These are phyloP conservation scores for Nepenthes gracilis DNA, from an alignment of 148 eudicot genomes.

Conservation along the genomic window DNA sequence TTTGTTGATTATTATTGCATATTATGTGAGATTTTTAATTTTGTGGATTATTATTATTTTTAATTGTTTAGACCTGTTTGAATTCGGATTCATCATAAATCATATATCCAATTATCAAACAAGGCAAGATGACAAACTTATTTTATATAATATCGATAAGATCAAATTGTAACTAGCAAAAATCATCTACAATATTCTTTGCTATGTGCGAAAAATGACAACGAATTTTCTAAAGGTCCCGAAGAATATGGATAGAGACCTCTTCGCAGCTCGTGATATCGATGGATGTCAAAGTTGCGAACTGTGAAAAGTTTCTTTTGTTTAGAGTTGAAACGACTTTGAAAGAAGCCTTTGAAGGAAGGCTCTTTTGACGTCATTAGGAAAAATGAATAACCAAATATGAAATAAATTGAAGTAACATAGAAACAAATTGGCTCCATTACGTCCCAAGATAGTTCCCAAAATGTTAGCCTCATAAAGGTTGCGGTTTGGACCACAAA, in stretches of 20 bases:
- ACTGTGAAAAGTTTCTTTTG: conserved; percentile 45
- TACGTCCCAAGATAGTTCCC: conserved; percentile 97
- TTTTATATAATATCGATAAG: too few relatives aligned
- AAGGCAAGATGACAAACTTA: too few relatives aligned
- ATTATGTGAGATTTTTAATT: too few relatives aligned
- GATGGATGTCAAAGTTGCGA: conserved; percentile 36
- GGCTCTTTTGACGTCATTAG: conserved; percentile 74
- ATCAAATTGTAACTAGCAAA: too few relatives aligned
- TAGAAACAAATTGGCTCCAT: conserved; percentile 96
- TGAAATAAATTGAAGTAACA: conserved; percentile 66
- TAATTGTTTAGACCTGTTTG: too few relatives aligned
- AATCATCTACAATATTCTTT: too few relatives aligned
- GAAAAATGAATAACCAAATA: conserved; percentile 74
- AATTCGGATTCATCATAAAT: too few relatives aligned
- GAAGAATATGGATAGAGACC: conserved; percentile 20
- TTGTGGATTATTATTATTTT: too few relatives aligned
- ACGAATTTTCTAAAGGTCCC: neutral
- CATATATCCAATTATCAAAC: too few relatives aligned
- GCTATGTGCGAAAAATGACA: too few relatives aligned
- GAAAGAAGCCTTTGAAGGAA: conserved; percentile 67
- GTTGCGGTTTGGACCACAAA: conserved; percentile 61
- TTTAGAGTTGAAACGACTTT: conserved; percentile 62
- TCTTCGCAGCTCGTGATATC: conserved; percentile 49
- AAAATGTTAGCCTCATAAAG: conserved; percentile 88
- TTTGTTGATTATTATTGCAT: too few relatives aligned